These are phyloP conservation scores for Delonix regia DNA, from an alignment of 306 rosid species.

Conservation along the genomic window DNA sequence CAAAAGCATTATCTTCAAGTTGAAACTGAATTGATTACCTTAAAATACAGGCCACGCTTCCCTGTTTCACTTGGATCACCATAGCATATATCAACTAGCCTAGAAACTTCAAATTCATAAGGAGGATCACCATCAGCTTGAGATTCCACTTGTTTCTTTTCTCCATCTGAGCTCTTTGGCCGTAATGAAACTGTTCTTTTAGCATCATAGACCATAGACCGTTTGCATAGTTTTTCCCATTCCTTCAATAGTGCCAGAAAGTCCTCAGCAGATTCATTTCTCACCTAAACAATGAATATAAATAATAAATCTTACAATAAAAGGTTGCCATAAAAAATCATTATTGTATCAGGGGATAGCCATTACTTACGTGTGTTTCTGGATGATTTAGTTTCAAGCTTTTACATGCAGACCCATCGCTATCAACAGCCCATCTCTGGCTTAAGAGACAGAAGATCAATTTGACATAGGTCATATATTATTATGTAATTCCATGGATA, in stretches of 20 bases:
- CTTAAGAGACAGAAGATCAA: conserved; percentile 37
- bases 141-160: conserved; percentile 27
- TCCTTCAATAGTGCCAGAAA: conserved; percentile 77
- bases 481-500: conserved; percentile 17
- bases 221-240: conserved; percentile 87
- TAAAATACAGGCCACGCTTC: conserved; percentile 62
- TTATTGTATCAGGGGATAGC: conserved; percentile 29
- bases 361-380: conserved; percentile 64
- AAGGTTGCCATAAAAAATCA: conserved; percentile 14
- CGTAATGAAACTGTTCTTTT: conserved; percentile 41
- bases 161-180: conserved; percentile 37
- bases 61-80: conserved; percentile 78
- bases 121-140: conserved; percentile 32
- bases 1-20: background rate
- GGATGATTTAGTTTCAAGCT: conserved; percentile 89
- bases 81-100: conserved; percentile 70
- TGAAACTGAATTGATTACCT: conserved; percentile 58
- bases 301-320: conserved; percentile 21
- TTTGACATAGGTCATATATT: conserved; percentile 13
- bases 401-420: conserved; percentile 64
- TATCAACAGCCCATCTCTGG: conserved; percentile 94
- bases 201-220: conserved; percentile 40
- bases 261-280: conserved; percentile 86
- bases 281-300: conserved; percentile 60
- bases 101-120: conserved; percentile 70